Percentiles rank a stretch among this genome's conserved stretches.
Evolutionary conservation across 768 basidiomycete genomes (phyloP).

Genomic region (Leccinum olivaceopallidum): DNA sequence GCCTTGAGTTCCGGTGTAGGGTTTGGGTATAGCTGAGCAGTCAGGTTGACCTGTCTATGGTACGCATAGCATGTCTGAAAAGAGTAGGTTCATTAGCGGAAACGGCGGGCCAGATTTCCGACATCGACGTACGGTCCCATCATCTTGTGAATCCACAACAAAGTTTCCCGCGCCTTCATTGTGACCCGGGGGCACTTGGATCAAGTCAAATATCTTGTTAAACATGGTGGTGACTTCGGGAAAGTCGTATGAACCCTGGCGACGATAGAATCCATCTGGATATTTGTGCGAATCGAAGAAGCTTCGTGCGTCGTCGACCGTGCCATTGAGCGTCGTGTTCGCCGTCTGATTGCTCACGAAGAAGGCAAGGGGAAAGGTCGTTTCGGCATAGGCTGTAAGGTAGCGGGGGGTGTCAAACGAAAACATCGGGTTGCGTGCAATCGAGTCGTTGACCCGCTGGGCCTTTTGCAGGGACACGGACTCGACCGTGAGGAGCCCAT

Average conservation of each 20-base stretch:
- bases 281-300: slow-evolving; percentile 21
- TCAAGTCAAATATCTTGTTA: neutral
- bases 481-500: slow-evolving; percentile 21
- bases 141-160: slow-evolving; percentile 12
- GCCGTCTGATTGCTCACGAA: slow-evolving; percentile 25
- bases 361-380: slow-evolving; percentile 25
- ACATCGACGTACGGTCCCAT: slow-evolving; percentile 12
- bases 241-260: slow-evolving; percentile 15
- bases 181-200: slow-evolving; percentile 16
- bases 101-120: neutral
- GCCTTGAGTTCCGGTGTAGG: slow-evolving; percentile 18
- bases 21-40: slow-evolving; percentile 21
- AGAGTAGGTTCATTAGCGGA: slow-evolving; percentile 1
- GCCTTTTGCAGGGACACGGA: slow-evolving; percentile 22
- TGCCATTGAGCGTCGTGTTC: slow-evolving; percentile 17
- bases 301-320: slow-evolving; percentile 19
- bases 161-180: slow-evolving; percentile 22
- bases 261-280: slow-evolving; percentile 22
- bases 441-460: slow-evolving; percentile 28
- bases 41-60: slow-evolving; percentile 22
- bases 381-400: slow-evolving; percentile 23
- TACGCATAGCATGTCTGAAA: slow-evolving; percentile 23
- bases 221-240: slow-evolving; percentile 1
- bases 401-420: slow-evolving; percentile 22
- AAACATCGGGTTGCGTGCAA: slow-evolving; percentile 26